These are phyloP conservation scores for Mesembryanthemum crystallinum DNA, from an alignment of 148 eudicot genomes.

Conservation along the genomic window DNA sequence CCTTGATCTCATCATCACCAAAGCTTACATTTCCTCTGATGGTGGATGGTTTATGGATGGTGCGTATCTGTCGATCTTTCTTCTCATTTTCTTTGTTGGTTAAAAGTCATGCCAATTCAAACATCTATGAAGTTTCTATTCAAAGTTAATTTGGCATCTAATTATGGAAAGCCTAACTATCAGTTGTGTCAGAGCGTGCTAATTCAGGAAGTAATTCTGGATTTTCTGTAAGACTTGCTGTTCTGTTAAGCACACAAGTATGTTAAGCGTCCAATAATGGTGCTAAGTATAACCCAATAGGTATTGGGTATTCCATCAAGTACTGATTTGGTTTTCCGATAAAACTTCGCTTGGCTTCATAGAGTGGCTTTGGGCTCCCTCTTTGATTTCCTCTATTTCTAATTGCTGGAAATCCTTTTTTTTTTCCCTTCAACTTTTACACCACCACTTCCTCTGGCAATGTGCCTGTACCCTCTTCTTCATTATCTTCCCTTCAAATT, in stretches of 20 bases:
- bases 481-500: neutral
- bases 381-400: neutral
- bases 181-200: neutral
- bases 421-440: neutral
- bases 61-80: conserved; percentile 16
- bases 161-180: neutral
- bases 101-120: neutral
- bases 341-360: neutral
- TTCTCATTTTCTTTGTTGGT: neutral
- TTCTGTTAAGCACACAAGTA: neutral
- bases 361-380: neutral
- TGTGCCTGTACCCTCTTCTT: neutral
- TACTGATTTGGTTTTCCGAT: neutral
- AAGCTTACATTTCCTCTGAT: conserved; percentile 90
- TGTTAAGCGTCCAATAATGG: neutral
- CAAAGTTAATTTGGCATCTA: neutral
- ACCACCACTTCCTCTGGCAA: neutral
- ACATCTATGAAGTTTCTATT: neutral
- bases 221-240: neutral
- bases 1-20: conserved; percentile 70
- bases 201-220: neutral
- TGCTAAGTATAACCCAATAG: neutral
- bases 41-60: conserved; percentile 99
- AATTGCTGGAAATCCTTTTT: neutral
- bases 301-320: neutral